Percentiles rank a stretch among this genome's conserved stretches.
phyloP scores from a whole-genome alignment of 2,329 filamentous ascomycete species.

The Verticillium nubilum region DNA sequence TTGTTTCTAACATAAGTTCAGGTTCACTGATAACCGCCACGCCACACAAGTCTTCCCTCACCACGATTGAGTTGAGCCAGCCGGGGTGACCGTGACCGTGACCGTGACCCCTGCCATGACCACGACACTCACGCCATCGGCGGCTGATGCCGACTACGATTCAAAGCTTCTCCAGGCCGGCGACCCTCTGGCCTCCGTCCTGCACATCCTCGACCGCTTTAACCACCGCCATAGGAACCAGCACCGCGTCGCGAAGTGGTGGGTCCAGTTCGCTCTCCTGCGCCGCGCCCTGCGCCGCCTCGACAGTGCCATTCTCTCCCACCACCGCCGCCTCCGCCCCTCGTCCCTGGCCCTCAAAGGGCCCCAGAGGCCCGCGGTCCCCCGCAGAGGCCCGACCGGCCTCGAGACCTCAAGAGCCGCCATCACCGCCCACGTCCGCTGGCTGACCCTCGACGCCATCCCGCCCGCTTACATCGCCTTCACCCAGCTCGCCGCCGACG shows the following conservation, averaged over 20 bases:
- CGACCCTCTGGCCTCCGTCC: conserved; percentile 28
- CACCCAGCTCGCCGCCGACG: conserved; percentile 64
- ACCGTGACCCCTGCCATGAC: background rate
- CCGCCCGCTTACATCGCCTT: conserved; percentile 45
- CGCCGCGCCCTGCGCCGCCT: conserved; percentile 61
- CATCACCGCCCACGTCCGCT: conserved; percentile 14
- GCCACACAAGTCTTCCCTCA: too few relatives aligned
- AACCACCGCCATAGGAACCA: conserved; percentile 88
- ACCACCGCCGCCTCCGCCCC: conserved; percentile 3
- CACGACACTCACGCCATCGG: background rate
- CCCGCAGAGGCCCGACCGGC: background rate
- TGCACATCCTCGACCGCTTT: conserved; percentile 63
- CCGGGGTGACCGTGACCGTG: background rate
- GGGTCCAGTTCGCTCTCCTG: conserved; percentile 64
- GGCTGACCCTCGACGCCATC: conserved; percentile 23
- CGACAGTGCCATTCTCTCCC: conserved; percentile 23
- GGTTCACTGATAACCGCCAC: too few relatives aligned
- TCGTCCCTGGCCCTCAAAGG: background rate
- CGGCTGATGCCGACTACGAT: background rate
- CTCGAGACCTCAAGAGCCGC: background rate
- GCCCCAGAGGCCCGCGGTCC: background rate
- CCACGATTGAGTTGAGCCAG: too few relatives aligned
- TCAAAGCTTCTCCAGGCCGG: background rate
- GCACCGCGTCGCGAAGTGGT: conserved; percentile 79
- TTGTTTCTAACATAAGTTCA: too few relatives aligned